These are phyloP conservation scores for Fusarium sp. DNA, from an alignment of 2,329 filamentous ascomycete genomes.

Conservation along the genomic window DNA sequence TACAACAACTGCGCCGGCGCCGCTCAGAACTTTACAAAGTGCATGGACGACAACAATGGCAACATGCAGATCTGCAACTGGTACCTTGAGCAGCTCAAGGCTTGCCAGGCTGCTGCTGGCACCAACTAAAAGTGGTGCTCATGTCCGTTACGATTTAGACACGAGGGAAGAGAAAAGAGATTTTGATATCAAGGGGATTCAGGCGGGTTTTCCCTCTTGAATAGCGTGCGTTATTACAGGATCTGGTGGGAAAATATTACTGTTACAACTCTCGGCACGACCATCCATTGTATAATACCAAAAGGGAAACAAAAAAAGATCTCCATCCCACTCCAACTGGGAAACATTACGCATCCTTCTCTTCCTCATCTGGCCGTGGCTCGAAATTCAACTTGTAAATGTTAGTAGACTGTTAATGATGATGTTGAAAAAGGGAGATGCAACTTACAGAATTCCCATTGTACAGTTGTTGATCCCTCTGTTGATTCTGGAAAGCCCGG, in stretches of 20 bases:
- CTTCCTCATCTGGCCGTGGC: slow-evolving; percentile 71
- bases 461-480: slow-evolving; percentile 79
- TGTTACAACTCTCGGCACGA: slow-evolving; percentile 43
- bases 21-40: slow-evolving; percentile 88
- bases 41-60: slow-evolving; percentile 94
- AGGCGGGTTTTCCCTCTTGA: slow-evolving; percentile 25
- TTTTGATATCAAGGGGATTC: slow-evolving; percentile 7
- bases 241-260: slow-evolving; percentile 33
- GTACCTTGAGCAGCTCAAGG: slow-evolving; percentile 98
- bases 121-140: slow-evolving; percentile 61
- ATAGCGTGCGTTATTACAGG: slow-evolving; percentile 41
- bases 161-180: slow-evolving; percentile 9
- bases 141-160: neutral
- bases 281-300: slow-evolving; percentile 46
- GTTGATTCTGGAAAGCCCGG: slow-evolving; percentile 58
- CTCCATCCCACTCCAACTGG: slow-evolving; percentile 44
- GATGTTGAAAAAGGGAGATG: neutral
- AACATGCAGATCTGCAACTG: slow-evolving; percentile 97
- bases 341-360: slow-evolving; percentile 48
- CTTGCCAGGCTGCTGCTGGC: slow-evolving; percentile 82
- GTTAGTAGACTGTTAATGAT: slow-evolving; percentile 43
- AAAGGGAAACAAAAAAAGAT: slow-evolving; percentile 36
- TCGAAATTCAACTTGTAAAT: slow-evolving; percentile 73
- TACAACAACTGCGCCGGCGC: slow-evolving; percentile 81
- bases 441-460: slow-evolving; percentile 88